A percentile compares a stretch with the other conserved stretches of the same genome.
These are phyloP conservation scores for Physcomitrium patens DNA, from an alignment of 225 moss, liverwort and hornwort genomes.

Conservation along the genomic window DNA sequence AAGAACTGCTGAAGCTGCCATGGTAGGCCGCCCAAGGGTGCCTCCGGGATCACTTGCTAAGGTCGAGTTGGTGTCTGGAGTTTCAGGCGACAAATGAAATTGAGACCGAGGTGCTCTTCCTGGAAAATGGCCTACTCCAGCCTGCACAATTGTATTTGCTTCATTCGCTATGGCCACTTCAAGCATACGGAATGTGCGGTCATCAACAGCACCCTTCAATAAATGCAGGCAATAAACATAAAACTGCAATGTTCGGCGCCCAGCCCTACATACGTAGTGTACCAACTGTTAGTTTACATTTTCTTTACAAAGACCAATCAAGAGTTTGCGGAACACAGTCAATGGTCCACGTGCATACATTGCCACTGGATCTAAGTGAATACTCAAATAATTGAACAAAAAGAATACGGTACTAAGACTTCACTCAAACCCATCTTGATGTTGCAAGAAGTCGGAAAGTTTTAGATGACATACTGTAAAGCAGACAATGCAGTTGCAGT, in stretches of 20 bases:
- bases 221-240: constrained; percentile 88
- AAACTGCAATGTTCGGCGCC: constrained; percentile 85
- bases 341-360: constrained; percentile 1
- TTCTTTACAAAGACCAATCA: constrained; percentile 5
- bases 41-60: constrained; percentile 69
- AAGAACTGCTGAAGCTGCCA: constrained; percentile 80
- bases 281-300: constrained; percentile 36
- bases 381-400: background rate
- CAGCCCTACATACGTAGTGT: constrained; percentile 59
- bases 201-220: constrained; percentile 83
- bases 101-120: constrained; percentile 80
- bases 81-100: constrained; percentile 83
- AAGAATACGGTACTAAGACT: constrained; percentile 3
- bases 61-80: constrained; percentile 68
- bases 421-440: background rate
- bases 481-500: constrained; percentile 53
- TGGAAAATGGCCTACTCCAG: constrained; percentile 71
- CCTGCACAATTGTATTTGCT: constrained; percentile 62
- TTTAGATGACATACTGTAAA: constrained; percentile 40
- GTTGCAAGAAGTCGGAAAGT: constrained; percentile 2
- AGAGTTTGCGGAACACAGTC: constrained; percentile 22
- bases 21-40: constrained; percentile 65
- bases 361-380: constrained; percentile 18
- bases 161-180: constrained; percentile 92
- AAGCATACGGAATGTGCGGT: constrained; percentile 86